Evolutionary conservation across 208 protist species (phyloP), one percentile per base, ranked within the genome.

Genomic region (Borovskyia barvae): DNA sequence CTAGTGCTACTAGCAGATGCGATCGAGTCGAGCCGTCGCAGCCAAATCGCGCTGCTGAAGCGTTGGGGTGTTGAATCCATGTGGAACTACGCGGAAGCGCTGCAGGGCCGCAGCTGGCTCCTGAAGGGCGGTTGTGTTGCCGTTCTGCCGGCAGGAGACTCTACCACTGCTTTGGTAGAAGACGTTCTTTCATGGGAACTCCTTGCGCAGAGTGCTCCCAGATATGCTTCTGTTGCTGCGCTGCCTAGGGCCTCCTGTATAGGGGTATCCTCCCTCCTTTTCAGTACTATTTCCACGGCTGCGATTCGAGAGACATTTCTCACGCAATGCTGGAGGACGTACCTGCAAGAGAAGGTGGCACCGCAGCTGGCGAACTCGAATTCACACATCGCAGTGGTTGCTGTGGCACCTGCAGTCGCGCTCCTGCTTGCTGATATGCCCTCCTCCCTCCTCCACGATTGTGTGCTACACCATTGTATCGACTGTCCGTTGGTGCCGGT

Each of bases 351-450:
- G 1, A 39, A 43, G 37, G 64, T 64, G 7, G 48, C 41, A 8
- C 43, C 35, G 25, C 48, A 36, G 5, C 28, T 82, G 42, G 72
- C 66, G 30, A 33, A 49, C 6, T 62, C 61, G 3, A 64, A 62
- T 1, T 69, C 58, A 45, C 77, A 85, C 46, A 33, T 48, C 7
- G 19, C 51, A 2, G 69, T 73, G 11, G 75, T 63, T 0, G 70
- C 74, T 7, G 71, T 89, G 14, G 75, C 82, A 5, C 63, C 59
- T 4, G 36, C 70, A 5, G 61, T 89, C 5, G 82, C 71, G 7
- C 42, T 76, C 24, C 66, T 85, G 2, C 42, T 82, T 5, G 22
- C 59, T 20, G 6, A 4, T 2, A 15, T 77, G 19, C 60, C 75
- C 29, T 25, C 43, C 12, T 33, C 37, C 39, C 15, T 72, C 26